Evolutionary conservation across 768 basidiomycete genomes (phyloP).

Genomic region (Suillus brevipes): DNA sequence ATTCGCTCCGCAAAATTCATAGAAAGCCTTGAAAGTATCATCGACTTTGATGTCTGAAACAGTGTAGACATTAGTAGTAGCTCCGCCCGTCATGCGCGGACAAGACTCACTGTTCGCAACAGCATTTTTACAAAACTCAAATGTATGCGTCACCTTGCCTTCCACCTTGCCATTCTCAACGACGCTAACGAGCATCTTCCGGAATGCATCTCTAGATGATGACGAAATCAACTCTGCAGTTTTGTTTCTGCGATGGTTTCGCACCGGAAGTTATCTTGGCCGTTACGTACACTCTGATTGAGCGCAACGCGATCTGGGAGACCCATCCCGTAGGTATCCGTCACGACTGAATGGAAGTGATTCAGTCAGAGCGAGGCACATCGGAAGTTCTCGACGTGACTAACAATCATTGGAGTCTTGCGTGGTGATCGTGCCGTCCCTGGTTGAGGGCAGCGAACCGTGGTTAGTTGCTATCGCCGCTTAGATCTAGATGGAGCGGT

Average conservation of each 20-base stretch:
- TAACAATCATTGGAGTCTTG: conserved; percentile 91
- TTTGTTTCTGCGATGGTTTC: conserved; percentile 18
- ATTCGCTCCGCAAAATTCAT: conserved; percentile 75
- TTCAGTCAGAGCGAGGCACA: neutral
- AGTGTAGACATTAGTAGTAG: conserved; percentile 6
- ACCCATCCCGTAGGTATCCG: conserved; percentile 90
- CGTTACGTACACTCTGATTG: conserved; percentile 72
- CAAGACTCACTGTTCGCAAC: conserved; percentile 63
- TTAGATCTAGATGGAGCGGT: conserved; percentile 9
- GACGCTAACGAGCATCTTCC: conserved; percentile 82
- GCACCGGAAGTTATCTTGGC: conserved; percentile 68
- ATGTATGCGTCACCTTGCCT: conserved; percentile 45
- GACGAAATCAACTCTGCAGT: conserved; percentile 25
- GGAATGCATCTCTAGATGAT: conserved; percentile 74
- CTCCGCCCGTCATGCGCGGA: conserved; percentile 15
- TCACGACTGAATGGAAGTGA: conserved; percentile 57
- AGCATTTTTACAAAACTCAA: conserved; percentile 82
- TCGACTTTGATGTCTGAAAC: conserved; percentile 79
- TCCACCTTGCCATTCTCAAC: conserved; percentile 49
- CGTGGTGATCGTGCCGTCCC: conserved; percentile 94
- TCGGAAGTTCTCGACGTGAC: conserved; percentile 20
- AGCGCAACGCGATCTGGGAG: conserved; percentile 66
- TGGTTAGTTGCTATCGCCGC: neutral
- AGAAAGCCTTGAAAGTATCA: conserved; percentile 86
- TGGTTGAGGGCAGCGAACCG: conserved; percentile 27